Percentiles rank a stretch among this genome's conserved stretches.
phyloP scores from a whole-genome alignment of 495 filamentous ascomycete species.

The Rusavskia elegans region DNA sequence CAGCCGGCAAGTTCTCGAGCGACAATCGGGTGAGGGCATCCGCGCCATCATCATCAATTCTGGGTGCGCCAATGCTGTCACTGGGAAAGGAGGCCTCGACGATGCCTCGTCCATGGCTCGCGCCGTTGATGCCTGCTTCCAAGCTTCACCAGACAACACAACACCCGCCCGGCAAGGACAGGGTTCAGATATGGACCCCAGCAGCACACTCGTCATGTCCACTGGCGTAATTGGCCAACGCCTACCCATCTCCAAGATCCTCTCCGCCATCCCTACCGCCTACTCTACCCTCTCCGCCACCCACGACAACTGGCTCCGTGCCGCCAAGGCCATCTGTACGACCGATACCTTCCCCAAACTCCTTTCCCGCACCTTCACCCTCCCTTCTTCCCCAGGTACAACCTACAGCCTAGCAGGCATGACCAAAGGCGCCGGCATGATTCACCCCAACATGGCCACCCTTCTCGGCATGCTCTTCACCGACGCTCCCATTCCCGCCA shows the following conservation, averaged over 20 bases:
- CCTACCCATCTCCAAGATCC: conserved; percentile 82
- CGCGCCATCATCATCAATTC: conserved; percentile 83
- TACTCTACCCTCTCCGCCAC: conserved; percentile 49
- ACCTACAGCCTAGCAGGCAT: conserved; percentile 82
- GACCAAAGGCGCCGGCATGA: conserved; percentile 99
- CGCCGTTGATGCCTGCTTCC: conserved; percentile 54
- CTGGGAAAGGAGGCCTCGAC: conserved; percentile 77
- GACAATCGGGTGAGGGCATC: conserved; percentile 51
- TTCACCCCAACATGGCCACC: conserved; percentile 98
- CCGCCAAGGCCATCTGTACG: conserved; percentile 90
- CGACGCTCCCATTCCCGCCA: conserved; percentile 65
- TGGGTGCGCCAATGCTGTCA: conserved; percentile 95
- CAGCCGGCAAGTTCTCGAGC: conserved; percentile 51
- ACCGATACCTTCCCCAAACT: conserved; percentile 99
- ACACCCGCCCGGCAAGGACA: neutral
- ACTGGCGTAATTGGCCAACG: conserved; percentile 96
- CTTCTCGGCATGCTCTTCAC: conserved; percentile 88
- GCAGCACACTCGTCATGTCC: conserved; percentile 81
- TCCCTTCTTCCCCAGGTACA: conserved; percentile 63
- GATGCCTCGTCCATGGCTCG: conserved; percentile 74
- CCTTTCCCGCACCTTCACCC: conserved; percentile 62
- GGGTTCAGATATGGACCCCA: conserved; percentile 2
- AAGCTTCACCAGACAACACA: neutral
- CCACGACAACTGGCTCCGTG: conserved; percentile 73
- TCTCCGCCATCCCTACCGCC: conserved; percentile 62